Conservation (phyloP, 2,329 filamentous ascomycete species). For the Elsinoe australis region DNA sequence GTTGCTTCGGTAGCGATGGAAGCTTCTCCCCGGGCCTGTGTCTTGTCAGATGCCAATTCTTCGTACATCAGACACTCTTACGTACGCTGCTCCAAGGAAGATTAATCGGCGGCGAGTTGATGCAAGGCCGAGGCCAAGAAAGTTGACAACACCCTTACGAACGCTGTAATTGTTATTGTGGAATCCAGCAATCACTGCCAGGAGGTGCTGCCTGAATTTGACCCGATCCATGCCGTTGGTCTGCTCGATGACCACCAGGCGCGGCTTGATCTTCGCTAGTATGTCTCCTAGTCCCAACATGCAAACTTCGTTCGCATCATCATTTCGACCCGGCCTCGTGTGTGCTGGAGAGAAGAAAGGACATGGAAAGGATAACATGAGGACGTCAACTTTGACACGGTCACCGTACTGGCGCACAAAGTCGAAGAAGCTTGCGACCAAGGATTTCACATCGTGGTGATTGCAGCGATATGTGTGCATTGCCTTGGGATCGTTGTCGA, state of each 20-base stretch:
- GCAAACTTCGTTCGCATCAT: conserved; percentile 59
- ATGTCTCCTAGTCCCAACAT: conserved; percentile 45
- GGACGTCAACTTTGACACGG: conserved; percentile 51
- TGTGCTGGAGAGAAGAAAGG: conserved; percentile 68
- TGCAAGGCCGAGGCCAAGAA: conserved; percentile 43
- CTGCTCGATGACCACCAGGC: conserved; percentile 71
- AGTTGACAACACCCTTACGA: conserved; percentile 55
- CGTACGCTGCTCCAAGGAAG: conserved; percentile 48
- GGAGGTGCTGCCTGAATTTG: conserved; percentile 49
- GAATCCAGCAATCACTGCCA: conserved; percentile 55
- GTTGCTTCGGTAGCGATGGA: conserved; percentile 52
- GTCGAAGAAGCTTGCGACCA: conserved; percentile 27
- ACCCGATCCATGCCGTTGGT: conserved; percentile 57
- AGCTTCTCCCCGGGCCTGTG: conserved; percentile 61
- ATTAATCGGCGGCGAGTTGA: conserved; percentile 45
- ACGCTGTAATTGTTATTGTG: conserved; percentile 60
- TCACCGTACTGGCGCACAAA: conserved; percentile 38
- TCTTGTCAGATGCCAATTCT: background rate
- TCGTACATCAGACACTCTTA: conserved; percentile 13
- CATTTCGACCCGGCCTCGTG: conserved; percentile 49
- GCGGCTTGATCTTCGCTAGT: conserved; percentile 52
- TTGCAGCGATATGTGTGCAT: conserved; percentile 53
- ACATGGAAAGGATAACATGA: conserved; percentile 64
- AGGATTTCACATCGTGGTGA: conserved; percentile 38
- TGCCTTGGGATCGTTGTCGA: conserved; percentile 56